These are phyloP conservation scores for Venustampulla echinocandica DNA, from an alignment of 495 filamentous ascomycete genomes.

Conservation along the genomic window DNA sequence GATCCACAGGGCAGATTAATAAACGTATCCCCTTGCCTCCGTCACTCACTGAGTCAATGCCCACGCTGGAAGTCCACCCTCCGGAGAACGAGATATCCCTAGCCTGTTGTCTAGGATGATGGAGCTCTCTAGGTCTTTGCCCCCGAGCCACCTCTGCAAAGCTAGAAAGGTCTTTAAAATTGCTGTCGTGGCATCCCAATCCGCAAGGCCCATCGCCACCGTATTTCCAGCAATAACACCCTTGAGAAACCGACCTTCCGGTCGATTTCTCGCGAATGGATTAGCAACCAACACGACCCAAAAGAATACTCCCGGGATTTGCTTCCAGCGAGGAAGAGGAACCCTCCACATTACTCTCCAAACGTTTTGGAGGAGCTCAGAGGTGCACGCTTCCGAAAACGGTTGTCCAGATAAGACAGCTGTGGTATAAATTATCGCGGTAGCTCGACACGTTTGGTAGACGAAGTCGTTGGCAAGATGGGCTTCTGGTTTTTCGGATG, in stretches of 20 bases:
- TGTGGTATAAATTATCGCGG: conserved; percentile 10
- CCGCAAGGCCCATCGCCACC: conserved; percentile 4
- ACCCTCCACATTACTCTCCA: conserved; percentile 18
- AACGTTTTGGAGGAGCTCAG: conserved; percentile 2
- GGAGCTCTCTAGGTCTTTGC: not conserved
- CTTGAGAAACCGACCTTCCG: conserved; percentile 17
- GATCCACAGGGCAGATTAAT: too few relatives aligned
- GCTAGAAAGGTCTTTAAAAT: conserved; percentile 10
- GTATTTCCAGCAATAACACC: conserved; percentile 8
- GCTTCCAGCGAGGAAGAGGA: conserved; percentile 16
- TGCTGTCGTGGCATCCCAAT: conserved; percentile 10
- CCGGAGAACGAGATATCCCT: not conserved
- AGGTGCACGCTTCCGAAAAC: conserved; percentile 12
- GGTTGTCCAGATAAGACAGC: conserved; percentile 13
- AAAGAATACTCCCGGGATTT: conserved; percentile 17
- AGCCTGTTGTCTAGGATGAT: not conserved
- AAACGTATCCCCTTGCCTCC: too few relatives aligned
- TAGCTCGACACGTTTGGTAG: conserved; percentile 12
- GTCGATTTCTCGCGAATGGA: conserved; percentile 11
- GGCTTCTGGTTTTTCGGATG: not conserved
- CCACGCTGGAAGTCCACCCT: too few relatives aligned
- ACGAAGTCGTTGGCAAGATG: conserved; percentile 9
- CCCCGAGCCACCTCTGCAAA: conserved; percentile 18
- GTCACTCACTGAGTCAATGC: too few relatives aligned
- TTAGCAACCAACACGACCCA: conserved; percentile 10